These are phyloP conservation scores for Primulina tabacum DNA, from an alignment of 257 asterid species.

Conservation along the genomic window DNA sequence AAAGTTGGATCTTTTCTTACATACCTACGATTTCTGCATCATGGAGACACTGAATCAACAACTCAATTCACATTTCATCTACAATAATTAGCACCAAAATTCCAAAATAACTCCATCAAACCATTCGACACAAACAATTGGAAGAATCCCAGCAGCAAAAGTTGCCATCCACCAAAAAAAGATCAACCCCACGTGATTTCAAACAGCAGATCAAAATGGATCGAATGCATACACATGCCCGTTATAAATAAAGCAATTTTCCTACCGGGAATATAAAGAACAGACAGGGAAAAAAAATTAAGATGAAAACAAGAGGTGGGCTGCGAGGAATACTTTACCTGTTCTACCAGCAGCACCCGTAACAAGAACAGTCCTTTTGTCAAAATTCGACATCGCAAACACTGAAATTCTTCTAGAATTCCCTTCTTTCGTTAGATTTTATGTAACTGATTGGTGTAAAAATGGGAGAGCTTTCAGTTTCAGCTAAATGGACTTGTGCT, in stretches of 20 bases:
- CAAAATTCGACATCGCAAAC: neutral
- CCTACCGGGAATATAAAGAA: neutral
- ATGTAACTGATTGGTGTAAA: too few relatives aligned
- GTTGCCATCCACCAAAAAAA: neutral
- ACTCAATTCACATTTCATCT: neutral
- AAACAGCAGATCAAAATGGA: neutral
- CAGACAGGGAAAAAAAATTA: neutral
- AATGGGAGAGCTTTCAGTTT: neutral
- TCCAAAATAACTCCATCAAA: constrained; percentile 1
- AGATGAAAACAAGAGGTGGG: neutral
- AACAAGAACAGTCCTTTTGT: neutral
- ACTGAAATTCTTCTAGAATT: neutral
- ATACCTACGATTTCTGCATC: neutral
- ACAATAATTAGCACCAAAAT: neutral
- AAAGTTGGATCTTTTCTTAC: neutral
- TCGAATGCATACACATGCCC: neutral
- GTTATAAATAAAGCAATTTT: neutral
- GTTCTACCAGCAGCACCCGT: neutral
- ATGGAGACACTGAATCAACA: neutral
- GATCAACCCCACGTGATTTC: neutral
- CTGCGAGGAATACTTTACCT: neutral
- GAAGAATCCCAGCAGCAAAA: neutral
- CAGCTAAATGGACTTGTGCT: neutral
- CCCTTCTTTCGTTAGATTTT: neutral
- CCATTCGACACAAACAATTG: constrained; percentile 12